Evolutionary conservation across 106 monocot genomes (phyloP).

Genomic region (Platanthera zijinensis): DNA sequence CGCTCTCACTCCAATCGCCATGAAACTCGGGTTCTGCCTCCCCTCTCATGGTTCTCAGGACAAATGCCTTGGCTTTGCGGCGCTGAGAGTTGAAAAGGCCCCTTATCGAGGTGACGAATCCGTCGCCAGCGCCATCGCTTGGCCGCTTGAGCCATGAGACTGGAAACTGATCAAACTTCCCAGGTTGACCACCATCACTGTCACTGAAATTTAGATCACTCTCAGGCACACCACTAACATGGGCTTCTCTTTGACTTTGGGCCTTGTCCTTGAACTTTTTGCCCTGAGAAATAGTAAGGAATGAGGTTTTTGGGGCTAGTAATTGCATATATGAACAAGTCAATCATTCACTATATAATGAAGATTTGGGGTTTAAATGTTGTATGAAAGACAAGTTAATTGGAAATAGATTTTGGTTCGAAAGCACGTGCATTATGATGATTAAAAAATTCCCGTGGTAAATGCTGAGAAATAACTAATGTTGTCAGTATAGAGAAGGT

Average conservation of each 20-base stretch:
- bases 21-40: conserved; percentile 62
- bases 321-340: no score
- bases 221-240: conserved; percentile 38
- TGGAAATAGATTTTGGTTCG: no score
- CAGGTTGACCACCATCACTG: conserved; percentile 76
- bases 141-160: conserved; percentile 43
- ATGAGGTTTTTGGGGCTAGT: no score
- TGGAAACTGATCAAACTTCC: conserved; percentile 63
- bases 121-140: conserved; percentile 92
- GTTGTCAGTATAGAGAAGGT: no score
- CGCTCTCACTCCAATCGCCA: conserved; percentile 80
- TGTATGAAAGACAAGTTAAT: no score
- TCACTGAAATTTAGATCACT: conserved; percentile 59
- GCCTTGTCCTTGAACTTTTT: conserved; percentile 97
- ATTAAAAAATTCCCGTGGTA: no score
- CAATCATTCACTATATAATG: no score
- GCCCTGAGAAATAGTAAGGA: conserved; percentile 34
- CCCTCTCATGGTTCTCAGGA: conserved; percentile 82
- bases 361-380: no score
- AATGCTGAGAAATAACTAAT: no score
- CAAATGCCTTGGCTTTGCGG: conserved; percentile 78
- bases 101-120: conserved; percentile 87
- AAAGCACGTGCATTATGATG: no score
- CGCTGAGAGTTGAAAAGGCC: conserved; percentile 92
- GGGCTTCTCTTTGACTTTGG: conserved; percentile 48